Evolutionary conservation across 164 flowering plant species (phyloP).

Genomic region (Sedum album): DNA sequence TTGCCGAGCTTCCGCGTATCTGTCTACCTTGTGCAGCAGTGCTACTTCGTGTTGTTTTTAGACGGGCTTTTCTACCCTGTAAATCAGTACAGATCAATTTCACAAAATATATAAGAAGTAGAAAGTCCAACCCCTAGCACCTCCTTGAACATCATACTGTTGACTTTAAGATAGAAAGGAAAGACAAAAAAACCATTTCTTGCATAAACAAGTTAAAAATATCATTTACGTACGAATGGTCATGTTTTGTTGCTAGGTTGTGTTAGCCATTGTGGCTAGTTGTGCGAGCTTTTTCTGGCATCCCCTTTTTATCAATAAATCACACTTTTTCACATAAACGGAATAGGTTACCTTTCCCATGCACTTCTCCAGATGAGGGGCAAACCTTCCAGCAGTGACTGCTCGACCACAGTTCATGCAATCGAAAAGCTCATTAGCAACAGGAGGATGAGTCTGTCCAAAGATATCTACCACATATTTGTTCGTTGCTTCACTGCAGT

Average conservation of each 20-base stretch:
- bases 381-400: slow-evolving; percentile 85
- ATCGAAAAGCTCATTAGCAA: slow-evolving; percentile 77
- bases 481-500: slow-evolving; percentile 52
- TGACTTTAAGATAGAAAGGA: too few species aligned
- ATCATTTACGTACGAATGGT: too few species aligned
- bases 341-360: slow-evolving; percentile 75
- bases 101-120: neutral
- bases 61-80: slow-evolving; percentile 92
- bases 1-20: slow-evolving; percentile 50
- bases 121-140: neutral
- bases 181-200: too few species aligned
- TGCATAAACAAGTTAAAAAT: too few species aligned
- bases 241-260: too few species aligned
- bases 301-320: too few species aligned
- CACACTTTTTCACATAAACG: neutral
- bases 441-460: slow-evolving; percentile 92
- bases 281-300: too few species aligned
- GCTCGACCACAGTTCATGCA: slow-evolving; percentile 97
- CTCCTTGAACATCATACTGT: too few species aligned
- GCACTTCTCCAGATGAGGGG: slow-evolving; percentile 96
- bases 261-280: too few species aligned
- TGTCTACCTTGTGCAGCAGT: slow-evolving; percentile 66
- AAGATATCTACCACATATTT: slow-evolving; percentile 89
- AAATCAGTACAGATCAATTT: neutral
- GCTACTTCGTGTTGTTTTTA: slow-evolving; percentile 71